phyloP scores from a whole-genome alignment of 306 rosid species.

The Cucurbita argyrosperma region DNA sequence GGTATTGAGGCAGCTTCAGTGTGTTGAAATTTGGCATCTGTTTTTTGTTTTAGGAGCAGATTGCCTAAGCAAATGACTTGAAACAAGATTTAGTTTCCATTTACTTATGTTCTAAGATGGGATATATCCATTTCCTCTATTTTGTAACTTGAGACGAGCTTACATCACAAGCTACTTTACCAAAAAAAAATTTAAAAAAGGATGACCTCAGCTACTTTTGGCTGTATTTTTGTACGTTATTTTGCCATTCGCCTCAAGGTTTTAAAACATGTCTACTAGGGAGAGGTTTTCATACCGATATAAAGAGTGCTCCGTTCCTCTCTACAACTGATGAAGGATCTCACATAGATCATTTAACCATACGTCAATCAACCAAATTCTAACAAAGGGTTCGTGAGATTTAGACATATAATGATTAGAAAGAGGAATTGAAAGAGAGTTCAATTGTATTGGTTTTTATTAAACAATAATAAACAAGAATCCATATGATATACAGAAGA shows the following conservation, averaged over 20 bases:
- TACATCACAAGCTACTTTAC: background rate
- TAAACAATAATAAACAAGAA: slow-evolving; percentile 24
- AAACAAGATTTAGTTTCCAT: background rate
- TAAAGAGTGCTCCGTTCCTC: too few species aligned
- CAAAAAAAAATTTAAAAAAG: background rate
- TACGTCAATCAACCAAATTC: too few species aligned
- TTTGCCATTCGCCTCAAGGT: too few species aligned
- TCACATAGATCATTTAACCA: too few species aligned
- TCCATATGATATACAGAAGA: slow-evolving; percentile 16
- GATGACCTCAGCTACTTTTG: background rate
- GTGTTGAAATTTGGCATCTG: background rate
- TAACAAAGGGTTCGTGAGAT: too few species aligned
- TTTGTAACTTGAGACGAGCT: background rate
- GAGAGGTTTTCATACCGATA: too few species aligned
- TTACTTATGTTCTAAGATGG: background rate
- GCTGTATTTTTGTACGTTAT: background rate
- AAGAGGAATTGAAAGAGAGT: background rate
- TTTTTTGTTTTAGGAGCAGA: too few species aligned
- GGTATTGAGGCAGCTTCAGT: background rate
- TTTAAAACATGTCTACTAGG: too few species aligned
- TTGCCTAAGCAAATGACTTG: too few species aligned
- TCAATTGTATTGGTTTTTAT: slow-evolving; percentile 22
- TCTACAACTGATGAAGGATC: too few species aligned
- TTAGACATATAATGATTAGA: too few species aligned
- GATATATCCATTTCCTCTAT: background rate